Percentiles rank a stretch among this genome's conserved stretches.
These are phyloP conservation scores for Debaryomyces coudertii DNA, from an alignment of 1,139 yeast genomes.

Conservation along the genomic window DNA sequence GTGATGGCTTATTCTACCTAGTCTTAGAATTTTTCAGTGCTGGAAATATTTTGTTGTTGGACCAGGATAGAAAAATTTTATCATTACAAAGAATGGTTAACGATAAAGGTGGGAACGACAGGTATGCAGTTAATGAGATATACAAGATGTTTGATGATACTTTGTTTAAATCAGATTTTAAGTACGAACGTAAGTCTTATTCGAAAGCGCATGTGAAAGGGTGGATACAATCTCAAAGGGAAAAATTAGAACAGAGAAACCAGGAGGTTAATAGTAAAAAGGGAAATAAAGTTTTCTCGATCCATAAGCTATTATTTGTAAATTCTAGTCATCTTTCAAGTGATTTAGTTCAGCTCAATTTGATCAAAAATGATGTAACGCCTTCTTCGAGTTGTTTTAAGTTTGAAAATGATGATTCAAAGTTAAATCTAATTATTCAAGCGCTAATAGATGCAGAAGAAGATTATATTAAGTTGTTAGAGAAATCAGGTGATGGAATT, in stretches of 20 bases:
- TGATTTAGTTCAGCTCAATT: conserved; percentile 66
- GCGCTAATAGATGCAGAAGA: conserved; percentile 56
- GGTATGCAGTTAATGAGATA: conserved; percentile 71
- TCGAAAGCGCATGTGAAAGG: conserved; percentile 37
- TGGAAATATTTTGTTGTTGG: conserved; percentile 82
- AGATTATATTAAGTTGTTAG: conserved; percentile 32
- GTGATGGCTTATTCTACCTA: conserved; percentile 76
- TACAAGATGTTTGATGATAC: conserved; percentile 62
- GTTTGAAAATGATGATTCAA: conserved; percentile 25
- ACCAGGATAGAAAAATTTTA: conserved; percentile 66
- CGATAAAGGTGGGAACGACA: conserved; percentile 63
- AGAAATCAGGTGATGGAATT: conserved; percentile 26
- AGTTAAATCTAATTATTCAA: conserved; percentile 24
- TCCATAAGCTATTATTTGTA: conserved; percentile 71
- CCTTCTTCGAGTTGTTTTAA: conserved; percentile 47
- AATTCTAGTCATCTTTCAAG: conserved; percentile 77
- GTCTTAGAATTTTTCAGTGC: conserved; percentile 94
- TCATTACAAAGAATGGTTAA: conserved; percentile 78
- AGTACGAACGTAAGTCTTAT: conserved; percentile 23
- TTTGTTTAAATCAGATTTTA: conserved; percentile 40
- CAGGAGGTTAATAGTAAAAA: conserved; percentile 22
- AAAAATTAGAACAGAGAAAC: conserved; percentile 20
- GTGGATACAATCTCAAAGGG: conserved; percentile 54
- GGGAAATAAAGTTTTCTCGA: conserved; percentile 55
- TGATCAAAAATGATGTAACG: conserved; percentile 50